These are phyloP conservation scores for Trichoderma breve DNA, from an alignment of 2,329 filamentous ascomycete genomes.

Conservation along the genomic window DNA sequence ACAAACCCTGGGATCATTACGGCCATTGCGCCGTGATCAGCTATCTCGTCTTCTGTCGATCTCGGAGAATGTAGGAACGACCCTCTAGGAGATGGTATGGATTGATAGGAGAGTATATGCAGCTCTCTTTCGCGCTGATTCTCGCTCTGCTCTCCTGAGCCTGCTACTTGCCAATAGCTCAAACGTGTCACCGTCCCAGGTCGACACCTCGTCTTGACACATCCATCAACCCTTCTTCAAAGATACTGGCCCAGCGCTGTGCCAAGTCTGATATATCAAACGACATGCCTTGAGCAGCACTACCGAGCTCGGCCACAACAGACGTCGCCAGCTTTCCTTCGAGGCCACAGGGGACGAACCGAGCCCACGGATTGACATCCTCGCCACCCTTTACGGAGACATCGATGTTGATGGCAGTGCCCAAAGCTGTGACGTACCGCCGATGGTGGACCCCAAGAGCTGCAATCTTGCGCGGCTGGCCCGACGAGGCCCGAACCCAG, in stretches of 20 bases:
- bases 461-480: slow-evolving; percentile 68
- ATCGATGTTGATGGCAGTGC: slow-evolving; percentile 75
- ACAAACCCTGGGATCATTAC: neutral
- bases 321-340: slow-evolving; percentile 78
- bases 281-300: neutral
- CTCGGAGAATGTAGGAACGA: neutral
- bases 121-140: neutral
- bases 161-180: neutral
- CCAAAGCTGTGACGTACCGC: slow-evolving; percentile 78
- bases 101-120: neutral
- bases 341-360: slow-evolving; percentile 89
- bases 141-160: neutral
- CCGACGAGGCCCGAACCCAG: slow-evolving; percentile 55
- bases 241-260: slow-evolving; percentile 34
- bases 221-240: slow-evolving; percentile 36
- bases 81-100: neutral
- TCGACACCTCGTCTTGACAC: slow-evolving; percentile 27
- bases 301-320: slow-evolving; percentile 54
- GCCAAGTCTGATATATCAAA: slow-evolving; percentile 34
- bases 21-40: neutral
- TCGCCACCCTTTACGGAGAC: slow-evolving; percentile 50
- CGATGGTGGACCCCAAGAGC: slow-evolving; percentile 90
- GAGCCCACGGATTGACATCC: slow-evolving; percentile 52
- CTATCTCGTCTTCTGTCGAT: neutral
- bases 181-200: slow-evolving; percentile 10